Evolutionary conservation across 2,329 filamentous ascomycete species (phyloP).

Genomic region (Diaporthe amygdali): DNA sequence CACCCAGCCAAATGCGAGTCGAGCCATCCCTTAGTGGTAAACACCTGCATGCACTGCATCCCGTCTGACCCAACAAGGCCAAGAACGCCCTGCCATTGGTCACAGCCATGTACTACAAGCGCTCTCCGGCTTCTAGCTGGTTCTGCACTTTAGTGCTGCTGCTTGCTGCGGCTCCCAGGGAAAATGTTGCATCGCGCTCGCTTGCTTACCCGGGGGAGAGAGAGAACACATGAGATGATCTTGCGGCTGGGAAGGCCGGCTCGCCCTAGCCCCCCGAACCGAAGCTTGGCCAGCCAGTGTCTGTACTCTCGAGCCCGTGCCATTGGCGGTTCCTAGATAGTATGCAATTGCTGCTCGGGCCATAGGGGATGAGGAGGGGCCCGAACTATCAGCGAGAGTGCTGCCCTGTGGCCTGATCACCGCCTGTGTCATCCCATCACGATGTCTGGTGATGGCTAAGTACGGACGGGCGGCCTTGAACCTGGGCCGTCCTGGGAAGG

Average conservation of each 20-base stretch:
- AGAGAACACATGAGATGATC: background rate
- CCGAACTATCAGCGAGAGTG: background rate
- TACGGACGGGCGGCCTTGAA: background rate
- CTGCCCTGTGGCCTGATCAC: constrained; percentile 1
- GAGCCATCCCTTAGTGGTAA: background rate
- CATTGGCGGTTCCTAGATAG: background rate
- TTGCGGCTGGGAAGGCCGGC: background rate
- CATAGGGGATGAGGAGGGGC: background rate
- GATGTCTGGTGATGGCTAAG: background rate
- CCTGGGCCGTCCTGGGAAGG: background rate
- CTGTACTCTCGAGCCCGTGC: background rate
- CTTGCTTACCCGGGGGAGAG: background rate
- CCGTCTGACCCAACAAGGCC: constrained; percentile 1
- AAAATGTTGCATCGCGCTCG: constrained; percentile 1
- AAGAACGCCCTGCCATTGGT: background rate
- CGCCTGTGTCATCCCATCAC: background rate
- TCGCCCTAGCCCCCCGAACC: background rate
- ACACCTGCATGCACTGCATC: background rate
- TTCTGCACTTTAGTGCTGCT: constrained; percentile 3
- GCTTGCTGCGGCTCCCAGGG: constrained; percentile 1
- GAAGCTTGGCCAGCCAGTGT: background rate
- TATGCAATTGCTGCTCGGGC: background rate
- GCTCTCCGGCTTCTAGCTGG: constrained; percentile 5
- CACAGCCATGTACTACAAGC: background rate
- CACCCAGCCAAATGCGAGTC: background rate